Percentiles rank a stretch among this genome's conserved stretches.
Evolutionary conservation across 169 alveolate genomes (phyloP).

Genomic region (Plasmodium adleri): DNA sequence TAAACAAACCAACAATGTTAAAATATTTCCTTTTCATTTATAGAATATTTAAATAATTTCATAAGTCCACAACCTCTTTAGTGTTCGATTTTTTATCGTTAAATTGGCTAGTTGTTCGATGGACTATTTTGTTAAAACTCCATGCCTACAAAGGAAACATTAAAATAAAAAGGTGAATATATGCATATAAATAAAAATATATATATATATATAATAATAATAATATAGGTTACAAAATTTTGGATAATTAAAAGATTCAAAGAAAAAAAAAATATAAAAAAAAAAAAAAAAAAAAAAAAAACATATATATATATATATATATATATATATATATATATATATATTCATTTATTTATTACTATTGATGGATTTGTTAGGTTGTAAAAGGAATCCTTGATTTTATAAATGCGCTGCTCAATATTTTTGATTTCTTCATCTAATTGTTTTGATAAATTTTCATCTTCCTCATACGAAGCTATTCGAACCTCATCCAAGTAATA

Average conservation of each 20-base stretch:
- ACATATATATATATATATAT: too few species aligned
- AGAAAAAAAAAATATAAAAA: not conserved
- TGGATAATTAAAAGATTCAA: too few species aligned
- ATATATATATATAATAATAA: not conserved
- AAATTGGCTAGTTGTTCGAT: slow-evolving; percentile 20
- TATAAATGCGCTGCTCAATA: slow-evolving; percentile 16
- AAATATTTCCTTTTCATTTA: too few species aligned
- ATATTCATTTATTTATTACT: not conserved
- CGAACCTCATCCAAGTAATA: slow-evolving; percentile 45
- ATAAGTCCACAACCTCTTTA: too few species aligned
- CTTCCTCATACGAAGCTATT: slow-evolving; percentile 26
- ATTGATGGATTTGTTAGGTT: slow-evolving; percentile 38
- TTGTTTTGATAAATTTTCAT: slow-evolving; percentile 2
- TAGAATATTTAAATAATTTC: not conserved
- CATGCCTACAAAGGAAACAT: slow-evolving; percentile 18
- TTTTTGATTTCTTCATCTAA: slow-evolving; percentile 19
- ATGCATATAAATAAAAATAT: not conserved
- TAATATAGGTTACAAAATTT: too few species aligned
- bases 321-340: not conserved
- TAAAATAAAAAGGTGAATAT: not conserved
- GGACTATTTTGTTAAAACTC: slow-evolving; percentile 49
- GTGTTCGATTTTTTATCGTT: slow-evolving; percentile 12
- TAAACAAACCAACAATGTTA: too few species aligned
- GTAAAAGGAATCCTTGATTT: slow-evolving; percentile 38
- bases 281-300: not conserved